A percentile compares a stretch with the other conserved stretches of the same genome.
phyloP scores from a whole-genome alignment of 345 rosid species.

The Populus davidiana region DNA sequence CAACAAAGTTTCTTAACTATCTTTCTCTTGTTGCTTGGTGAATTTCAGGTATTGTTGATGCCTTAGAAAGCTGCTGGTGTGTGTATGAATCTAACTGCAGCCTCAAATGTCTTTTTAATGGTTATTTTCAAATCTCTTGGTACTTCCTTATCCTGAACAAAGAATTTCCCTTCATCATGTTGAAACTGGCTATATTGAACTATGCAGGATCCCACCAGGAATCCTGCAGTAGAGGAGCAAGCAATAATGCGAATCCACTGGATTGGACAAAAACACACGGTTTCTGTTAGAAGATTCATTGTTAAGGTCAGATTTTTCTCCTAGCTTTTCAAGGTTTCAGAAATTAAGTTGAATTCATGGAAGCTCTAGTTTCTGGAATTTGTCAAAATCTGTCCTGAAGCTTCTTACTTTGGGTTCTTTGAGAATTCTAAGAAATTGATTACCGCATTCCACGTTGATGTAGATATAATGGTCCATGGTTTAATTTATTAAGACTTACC shows the following conservation, averaged over 20 bases:
- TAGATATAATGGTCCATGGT: background rate
- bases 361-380: background rate
- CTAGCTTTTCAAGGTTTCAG: too few relatives aligned
- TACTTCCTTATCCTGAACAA: background rate
- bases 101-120: conserved; percentile 65
- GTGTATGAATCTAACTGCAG: conserved; percentile 64
- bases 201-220: conserved; percentile 55
- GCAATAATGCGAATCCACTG: conserved; percentile 67
- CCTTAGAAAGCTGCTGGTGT: conserved; percentile 70
- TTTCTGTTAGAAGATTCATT: conserved; percentile 50
- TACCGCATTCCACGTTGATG: background rate
- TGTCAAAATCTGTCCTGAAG: conserved; percentile 1
- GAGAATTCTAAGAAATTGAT: background rate
- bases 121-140: conserved; percentile 16
- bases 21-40: background rate
- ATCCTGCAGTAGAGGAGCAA: conserved; percentile 69
- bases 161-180: background rate
- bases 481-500: background rate
- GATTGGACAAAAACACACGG: conserved; percentile 58
- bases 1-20: background rate
- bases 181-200: background rate
- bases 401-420: background rate
- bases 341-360: background rate
- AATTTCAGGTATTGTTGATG: conserved; percentile 48
- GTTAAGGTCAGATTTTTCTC: conserved; percentile 38